Evolutionary conservation across 306 rosid genomes (phyloP).

Genomic region (Quercus variabilis): DNA sequence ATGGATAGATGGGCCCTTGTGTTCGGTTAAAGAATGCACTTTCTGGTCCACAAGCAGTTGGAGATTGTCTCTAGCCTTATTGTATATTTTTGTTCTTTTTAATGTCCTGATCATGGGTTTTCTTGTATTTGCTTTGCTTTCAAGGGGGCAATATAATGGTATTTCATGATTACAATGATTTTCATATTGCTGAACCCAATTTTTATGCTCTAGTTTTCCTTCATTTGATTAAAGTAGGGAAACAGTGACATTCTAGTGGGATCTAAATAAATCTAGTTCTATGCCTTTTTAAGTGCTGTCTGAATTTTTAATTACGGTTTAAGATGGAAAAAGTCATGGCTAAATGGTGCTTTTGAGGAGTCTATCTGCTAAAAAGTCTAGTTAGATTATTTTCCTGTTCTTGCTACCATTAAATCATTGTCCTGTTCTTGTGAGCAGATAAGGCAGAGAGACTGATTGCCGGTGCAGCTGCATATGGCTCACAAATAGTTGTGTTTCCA

Average conservation of each 20-base stretch:
- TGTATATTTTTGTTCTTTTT: too few relatives aligned
- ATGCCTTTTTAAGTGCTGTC: background rate
- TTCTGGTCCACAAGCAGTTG: background rate
- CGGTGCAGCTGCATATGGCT: slow-evolving; percentile 80
- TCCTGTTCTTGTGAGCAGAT: slow-evolving; percentile 34
- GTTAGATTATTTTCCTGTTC: background rate
- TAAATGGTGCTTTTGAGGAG: background rate
- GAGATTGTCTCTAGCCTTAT: background rate
- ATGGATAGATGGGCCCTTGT: background rate
- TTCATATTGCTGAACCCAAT: background rate
- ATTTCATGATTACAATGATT: background rate
- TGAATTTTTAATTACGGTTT: background rate
- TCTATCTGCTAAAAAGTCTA: background rate
- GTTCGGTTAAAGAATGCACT: background rate
- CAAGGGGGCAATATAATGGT: background rate
- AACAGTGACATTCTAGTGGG: background rate
- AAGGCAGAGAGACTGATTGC: slow-evolving; percentile 92
- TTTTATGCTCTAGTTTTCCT: background rate
- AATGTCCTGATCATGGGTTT: background rate
- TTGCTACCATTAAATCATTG: background rate
- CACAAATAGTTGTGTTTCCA: slow-evolving; percentile 89
- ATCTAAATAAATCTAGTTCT: background rate
- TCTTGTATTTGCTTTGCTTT: background rate
- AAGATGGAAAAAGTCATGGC: background rate
- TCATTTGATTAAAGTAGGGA: background rate